Evolutionary conservation across 192 early-diverging fungal species (phyloP), one percentile per base, ranked within the genome.

Genomic region (Podila verticillata): DNA sequence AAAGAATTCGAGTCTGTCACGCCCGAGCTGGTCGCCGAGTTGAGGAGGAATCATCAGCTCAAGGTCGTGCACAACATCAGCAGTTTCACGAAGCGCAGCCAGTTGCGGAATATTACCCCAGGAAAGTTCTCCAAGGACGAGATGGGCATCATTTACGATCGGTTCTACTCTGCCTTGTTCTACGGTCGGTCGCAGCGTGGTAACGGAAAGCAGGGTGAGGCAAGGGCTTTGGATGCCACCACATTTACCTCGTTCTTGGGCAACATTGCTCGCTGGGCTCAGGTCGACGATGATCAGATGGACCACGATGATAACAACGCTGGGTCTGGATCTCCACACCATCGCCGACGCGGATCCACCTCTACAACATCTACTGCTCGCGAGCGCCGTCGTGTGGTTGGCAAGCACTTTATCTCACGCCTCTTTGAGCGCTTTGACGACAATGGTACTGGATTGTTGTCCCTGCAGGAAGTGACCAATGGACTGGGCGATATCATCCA

Each of bases 31-130:
- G 90, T 99, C 49, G 86, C 86, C 12, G 94, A 96, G 64, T 82
- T 96, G 58, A 90, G 97, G 44, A 91, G 92, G 54, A 89, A 91
- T 26, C 91, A 94, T 73, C 95, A 97, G 77, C 88, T 97, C 64
- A 94, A 93, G 74, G 94, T 98, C 9, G 92, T 96, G 44, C 95
- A 96, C 68, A 91, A 93, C n/a, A 91, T 98, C 70, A 94, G 96
- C 84, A 91, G 92, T 63, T 98, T 95, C 72, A 94, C 95, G 0
- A 98, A 98, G 71, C 93, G 95, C 69, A 92, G 91, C 7, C 88
- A 92, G n/a, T 86, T 97, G 63, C 90, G 96, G 32, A 94, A 94
- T 72, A 85, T 98, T 34, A 84, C 89, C 22, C 88, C 88, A 13
- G 88, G 89, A 59, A 88, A 89, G 44, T 98, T 98, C 68, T 91